A percentile compares a stretch with the other conserved stretches of the same genome.
Conservation (phyloP, 257 asterid genomes). For the Solanum clarkiae region DNA sequence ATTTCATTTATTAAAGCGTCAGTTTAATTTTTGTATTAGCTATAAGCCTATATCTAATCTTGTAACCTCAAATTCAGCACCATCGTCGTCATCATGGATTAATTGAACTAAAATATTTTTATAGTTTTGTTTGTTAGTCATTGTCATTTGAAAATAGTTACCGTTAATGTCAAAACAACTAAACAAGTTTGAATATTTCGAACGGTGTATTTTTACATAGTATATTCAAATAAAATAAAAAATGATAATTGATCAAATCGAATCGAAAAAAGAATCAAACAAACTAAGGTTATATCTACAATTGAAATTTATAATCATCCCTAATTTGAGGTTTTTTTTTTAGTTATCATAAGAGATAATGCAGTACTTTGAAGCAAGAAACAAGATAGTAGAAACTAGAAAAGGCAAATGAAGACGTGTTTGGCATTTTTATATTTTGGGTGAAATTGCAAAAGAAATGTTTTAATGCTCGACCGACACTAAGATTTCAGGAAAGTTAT, state of each 20-base stretch:
- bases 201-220: background rate
- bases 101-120: background rate
- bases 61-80: conserved; percentile 4
- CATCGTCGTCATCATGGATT: background rate
- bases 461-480: conserved; percentile 32
- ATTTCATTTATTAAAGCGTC: background rate
- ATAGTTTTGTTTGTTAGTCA: conserved; percentile 5
- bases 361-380: background rate
- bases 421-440: background rate
- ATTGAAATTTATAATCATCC: background rate
- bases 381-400: background rate
- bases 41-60: background rate
- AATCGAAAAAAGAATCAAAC: background rate
- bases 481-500: conserved; percentile 5
- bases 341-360: background rate
- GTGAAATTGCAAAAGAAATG: background rate
- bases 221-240: background rate
- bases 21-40: background rate
- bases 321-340: background rate
- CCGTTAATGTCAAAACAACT: background rate
- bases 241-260: background rate
- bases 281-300: background rate
- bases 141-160: conserved; percentile 5
- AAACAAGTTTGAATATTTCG: background rate
- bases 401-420: background rate